phyloP scores from a whole-genome alignment of 768 basidiomycete genomes.

The Suillus placidus region DNA sequence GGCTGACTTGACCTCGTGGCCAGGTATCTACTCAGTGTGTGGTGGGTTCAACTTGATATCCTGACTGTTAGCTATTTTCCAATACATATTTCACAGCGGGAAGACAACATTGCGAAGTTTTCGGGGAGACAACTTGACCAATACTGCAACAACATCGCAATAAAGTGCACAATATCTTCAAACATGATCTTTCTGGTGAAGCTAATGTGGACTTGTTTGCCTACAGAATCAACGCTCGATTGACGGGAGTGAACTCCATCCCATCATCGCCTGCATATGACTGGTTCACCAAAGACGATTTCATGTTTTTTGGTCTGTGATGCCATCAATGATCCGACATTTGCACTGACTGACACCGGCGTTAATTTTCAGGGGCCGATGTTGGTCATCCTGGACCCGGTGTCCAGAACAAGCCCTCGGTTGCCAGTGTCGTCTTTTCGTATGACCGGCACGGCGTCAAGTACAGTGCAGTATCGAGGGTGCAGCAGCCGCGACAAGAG shows the following conservation, averaged over 20 bases:
- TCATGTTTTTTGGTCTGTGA: slow-evolving; percentile 37
- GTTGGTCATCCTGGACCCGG: slow-evolving; percentile 68
- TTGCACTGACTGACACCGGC: neutral
- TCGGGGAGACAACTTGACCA: slow-evolving; percentile 29
- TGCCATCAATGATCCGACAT: neutral
- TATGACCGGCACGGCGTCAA: slow-evolving; percentile 46
- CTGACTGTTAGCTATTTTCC: slow-evolving; percentile 9
- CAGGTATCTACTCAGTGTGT: slow-evolving; percentile 34
- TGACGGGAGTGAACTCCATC: slow-evolving; percentile 51
- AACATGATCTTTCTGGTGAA: neutral
- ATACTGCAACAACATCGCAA: slow-evolving; percentile 41
- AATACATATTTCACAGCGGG: slow-evolving; percentile 24
- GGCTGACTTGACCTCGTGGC: neutral
- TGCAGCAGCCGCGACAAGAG: slow-evolving; percentile 53
- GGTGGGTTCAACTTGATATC: slow-evolving; percentile 14
- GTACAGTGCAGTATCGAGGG: slow-evolving; percentile 45
- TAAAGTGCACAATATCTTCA: slow-evolving; percentile 27
- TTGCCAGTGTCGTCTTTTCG: slow-evolving; percentile 63
- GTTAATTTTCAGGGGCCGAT: slow-evolving; percentile 48
- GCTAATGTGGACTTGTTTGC: neutral
- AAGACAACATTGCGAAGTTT: slow-evolving; percentile 30
- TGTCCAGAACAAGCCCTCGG: slow-evolving; percentile 51
- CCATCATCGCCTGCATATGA: slow-evolving; percentile 31
- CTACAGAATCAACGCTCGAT: slow-evolving; percentile 53
- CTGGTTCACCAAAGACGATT: slow-evolving; percentile 30